These are phyloP conservation scores for Trametes sanguinea DNA, from an alignment of 768 basidiomycete genomes.

Conservation along the genomic window DNA sequence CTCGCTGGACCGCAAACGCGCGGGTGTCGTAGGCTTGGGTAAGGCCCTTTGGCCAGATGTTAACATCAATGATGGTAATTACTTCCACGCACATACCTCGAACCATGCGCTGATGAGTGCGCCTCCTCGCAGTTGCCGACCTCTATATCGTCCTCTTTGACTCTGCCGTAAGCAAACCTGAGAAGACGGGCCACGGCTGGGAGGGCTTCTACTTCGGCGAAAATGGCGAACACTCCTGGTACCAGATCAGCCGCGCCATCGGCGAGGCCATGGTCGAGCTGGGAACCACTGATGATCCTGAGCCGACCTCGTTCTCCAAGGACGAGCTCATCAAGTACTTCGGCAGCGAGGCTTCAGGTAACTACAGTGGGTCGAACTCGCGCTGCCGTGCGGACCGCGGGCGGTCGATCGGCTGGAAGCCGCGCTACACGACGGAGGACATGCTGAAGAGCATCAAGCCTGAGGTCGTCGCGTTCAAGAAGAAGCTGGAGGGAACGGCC, in stretches of 20 bases:
- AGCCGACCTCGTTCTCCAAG: conserved; percentile 47
- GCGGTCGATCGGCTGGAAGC: conserved; percentile 53
- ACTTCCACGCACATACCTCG: too few species aligned
- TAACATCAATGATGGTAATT: too few species aligned
- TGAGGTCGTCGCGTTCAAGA: conserved; percentile 40
- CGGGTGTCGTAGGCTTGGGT: conserved; percentile 58
- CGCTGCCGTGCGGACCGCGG: conserved; percentile 23
- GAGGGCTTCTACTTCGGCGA: conserved; percentile 40
- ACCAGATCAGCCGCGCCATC: conserved; percentile 39
- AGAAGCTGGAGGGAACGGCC: too few species aligned
- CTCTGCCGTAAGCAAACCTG: conserved; percentile 30
- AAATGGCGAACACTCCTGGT: conserved; percentile 36
- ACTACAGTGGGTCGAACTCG: conserved; percentile 30
- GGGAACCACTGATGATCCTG: conserved; percentile 34
- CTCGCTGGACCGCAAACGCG: conserved; percentile 48
- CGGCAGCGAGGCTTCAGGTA: conserved; percentile 23
- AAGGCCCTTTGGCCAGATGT: conserved; percentile 60
- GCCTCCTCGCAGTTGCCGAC: conserved; percentile 23
- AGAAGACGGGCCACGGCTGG: conserved; percentile 34
- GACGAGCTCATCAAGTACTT: conserved; percentile 45
- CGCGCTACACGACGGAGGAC: conserved; percentile 49
- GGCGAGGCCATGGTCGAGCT: conserved; percentile 38
- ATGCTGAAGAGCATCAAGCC: conserved; percentile 49
- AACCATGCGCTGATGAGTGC: neutral
- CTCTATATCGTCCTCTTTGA: conserved; percentile 47